A percentile compares a stretch with the other conserved stretches of the same genome.
phyloP scores from a whole-genome alignment of 1,139 yeast genomes.

The Lodderomyces oxycetoniae region DNA sequence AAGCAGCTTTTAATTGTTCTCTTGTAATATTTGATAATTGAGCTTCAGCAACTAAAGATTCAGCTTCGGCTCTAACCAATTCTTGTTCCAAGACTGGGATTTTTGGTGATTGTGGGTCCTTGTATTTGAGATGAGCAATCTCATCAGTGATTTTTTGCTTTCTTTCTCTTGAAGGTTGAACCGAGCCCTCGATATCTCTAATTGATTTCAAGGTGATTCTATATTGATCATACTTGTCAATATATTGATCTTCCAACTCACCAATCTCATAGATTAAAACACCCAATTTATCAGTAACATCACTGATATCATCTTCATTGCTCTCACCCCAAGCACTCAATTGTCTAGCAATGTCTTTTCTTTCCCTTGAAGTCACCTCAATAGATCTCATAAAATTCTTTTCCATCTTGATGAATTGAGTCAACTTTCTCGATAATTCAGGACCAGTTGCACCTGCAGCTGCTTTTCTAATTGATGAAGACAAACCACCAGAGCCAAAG shows the following conservation, averaged over 20 bases:
- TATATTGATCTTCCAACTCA: conserved; percentile 95
- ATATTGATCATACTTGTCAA: conserved; percentile 97
- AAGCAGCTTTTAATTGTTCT: conserved; percentile 95
- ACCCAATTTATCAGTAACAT: conserved; percentile 95
- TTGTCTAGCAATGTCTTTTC: conserved; percentile 95
- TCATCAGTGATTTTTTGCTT: conserved; percentile 96
- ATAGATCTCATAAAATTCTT: conserved; percentile 93
- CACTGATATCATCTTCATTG: conserved; percentile 94
- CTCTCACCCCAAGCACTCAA: conserved; percentile 97
- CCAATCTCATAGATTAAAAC: conserved; percentile 94
- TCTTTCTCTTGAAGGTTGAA: conserved; percentile 97
- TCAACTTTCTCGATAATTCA: conserved; percentile 85
- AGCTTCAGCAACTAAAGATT: conserved; percentile 97
- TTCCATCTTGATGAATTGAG: conserved; percentile 91
- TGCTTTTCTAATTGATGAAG: conserved; percentile 75
- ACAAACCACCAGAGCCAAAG: conserved; percentile 86
- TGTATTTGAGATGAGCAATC: conserved; percentile 95
- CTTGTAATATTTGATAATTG: conserved; percentile 97
- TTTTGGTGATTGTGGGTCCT: conserved; percentile 97
- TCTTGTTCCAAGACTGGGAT: conserved; percentile 95
- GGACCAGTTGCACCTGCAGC: conserved; percentile 96
- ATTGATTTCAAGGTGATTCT: conserved; percentile 91
- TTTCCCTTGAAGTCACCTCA: conserved; percentile 90
- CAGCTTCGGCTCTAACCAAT: conserved; percentile 98
- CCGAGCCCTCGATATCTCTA: conserved; percentile 95